Conservation (phyloP, 2,329 filamentous ascomycete species). For the Neofusicoccum parvum region DNA sequence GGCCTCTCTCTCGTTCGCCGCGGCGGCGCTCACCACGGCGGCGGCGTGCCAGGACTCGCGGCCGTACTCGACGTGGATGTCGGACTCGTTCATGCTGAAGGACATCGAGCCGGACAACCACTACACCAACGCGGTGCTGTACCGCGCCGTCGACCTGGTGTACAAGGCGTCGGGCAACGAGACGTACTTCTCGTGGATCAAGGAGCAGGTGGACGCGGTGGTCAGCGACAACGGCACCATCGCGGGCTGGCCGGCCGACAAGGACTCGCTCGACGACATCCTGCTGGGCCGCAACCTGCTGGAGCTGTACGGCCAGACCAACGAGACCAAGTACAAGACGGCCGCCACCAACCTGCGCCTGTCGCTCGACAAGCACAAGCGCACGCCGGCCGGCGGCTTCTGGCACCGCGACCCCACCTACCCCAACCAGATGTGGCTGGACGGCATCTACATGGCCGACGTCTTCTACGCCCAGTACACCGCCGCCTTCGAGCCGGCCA, state of each 20-base stretch:
- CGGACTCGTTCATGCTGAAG: constrained; percentile 50
- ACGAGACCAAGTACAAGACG: constrained; percentile 51
- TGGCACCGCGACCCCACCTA: constrained; percentile 46
- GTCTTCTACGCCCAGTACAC: constrained; percentile 45
- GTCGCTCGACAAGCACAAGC: constrained; percentile 53
- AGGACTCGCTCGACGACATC: constrained; percentile 51
- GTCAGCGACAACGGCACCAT: constrained; percentile 50
- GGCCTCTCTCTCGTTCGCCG: not conserved
- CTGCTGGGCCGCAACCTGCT: constrained; percentile 57
- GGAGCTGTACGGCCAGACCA: constrained; percentile 49
- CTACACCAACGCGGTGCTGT: constrained; percentile 51
- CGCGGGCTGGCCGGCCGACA: constrained; percentile 3
- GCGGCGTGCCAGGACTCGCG: constrained; percentile 10
- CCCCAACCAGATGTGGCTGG: constrained; percentile 47
- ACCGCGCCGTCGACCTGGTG: constrained; percentile 51
- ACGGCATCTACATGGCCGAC: constrained; percentile 52
- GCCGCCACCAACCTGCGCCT: constrained; percentile 51
- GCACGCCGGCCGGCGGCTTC: constrained; percentile 56
- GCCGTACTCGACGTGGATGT: constrained; percentile 46
- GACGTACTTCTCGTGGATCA: constrained; percentile 49
- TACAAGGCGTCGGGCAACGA: constrained; percentile 48
- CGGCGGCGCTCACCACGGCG: not conserved
- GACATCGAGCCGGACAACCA: constrained; percentile 44
- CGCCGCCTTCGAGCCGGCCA: constrained; percentile 38
- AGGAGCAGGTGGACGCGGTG: constrained; percentile 50